These are phyloP conservation scores for Cladosporium phlei DNA, from an alignment of 2,329 filamentous ascomycete genomes.

Conservation along the genomic window DNA sequence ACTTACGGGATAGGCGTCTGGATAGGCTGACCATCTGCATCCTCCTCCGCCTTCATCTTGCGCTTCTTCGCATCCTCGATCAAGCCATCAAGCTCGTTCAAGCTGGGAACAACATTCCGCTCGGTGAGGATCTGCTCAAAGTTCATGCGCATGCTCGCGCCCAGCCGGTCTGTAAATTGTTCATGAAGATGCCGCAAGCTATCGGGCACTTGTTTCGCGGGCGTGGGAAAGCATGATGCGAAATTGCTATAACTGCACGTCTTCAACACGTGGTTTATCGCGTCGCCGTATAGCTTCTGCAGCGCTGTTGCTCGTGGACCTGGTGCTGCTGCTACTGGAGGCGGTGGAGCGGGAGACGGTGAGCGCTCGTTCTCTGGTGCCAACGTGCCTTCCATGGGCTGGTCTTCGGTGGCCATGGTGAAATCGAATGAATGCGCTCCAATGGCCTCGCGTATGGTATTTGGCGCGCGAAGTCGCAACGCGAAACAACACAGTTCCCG, in stretches of 20 bases:
- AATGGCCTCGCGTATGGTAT: no score
- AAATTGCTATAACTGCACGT: conserved; percentile 60
- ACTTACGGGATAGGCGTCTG: conserved; percentile 45
- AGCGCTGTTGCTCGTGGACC: conserved; percentile 58
- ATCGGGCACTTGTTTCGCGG: conserved; percentile 53
- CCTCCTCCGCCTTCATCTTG: conserved; percentile 41
- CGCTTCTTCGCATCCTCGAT: conserved; percentile 55
- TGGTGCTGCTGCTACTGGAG: conserved; percentile 51
- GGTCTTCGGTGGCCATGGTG: conserved; percentile 9
- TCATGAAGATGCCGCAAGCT: conserved; percentile 54
- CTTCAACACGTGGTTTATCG: conserved; percentile 55
- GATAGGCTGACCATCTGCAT: conserved; percentile 33
- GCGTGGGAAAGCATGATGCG: conserved; percentile 59
- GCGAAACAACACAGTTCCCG: neutral
- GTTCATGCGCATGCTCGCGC: conserved; percentile 47
- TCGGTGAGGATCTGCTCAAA: conserved; percentile 58
- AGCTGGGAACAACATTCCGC: conserved; percentile 50
- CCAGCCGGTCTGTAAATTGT: conserved; percentile 55
- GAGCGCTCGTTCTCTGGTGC: conserved; percentile 5
- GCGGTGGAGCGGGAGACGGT: conserved; percentile 19
- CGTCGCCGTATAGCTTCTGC: conserved; percentile 56
- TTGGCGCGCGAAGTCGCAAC: neutral
- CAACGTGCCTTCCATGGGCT: neutral
- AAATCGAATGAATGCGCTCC: no score
- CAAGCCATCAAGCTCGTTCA: conserved; percentile 58